phyloP scores from a whole-genome alignment of 306 rosid genomes.

The Mucuna pruriens region DNA sequence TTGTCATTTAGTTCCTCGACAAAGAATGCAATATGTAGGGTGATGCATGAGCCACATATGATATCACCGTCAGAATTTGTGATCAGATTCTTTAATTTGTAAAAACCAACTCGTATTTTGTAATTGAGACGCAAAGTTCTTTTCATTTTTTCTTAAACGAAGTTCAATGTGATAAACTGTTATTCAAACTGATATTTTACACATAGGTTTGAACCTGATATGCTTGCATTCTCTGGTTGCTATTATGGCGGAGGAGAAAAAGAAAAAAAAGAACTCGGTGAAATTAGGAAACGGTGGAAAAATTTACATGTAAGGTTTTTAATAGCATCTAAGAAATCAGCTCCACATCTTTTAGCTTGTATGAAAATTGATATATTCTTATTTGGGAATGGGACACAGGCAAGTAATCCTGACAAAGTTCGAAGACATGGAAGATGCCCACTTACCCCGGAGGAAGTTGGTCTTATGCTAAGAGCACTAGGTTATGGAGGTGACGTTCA shows the following conservation, averaged over 20 bases:
- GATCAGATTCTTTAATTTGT: neutral
- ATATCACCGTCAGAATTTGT: neutral
- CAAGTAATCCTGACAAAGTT: conserved; percentile 75
- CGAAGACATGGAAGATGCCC: conserved; percentile 93
- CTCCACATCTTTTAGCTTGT: neutral
- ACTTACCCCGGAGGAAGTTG: conserved; percentile 95
- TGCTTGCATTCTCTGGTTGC: conserved; percentile 98
- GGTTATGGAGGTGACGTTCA: conserved; percentile 75
- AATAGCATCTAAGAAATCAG: conserved; percentile 13
- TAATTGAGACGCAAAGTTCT: neutral
- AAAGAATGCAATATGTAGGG: neutral
- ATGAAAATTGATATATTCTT: conserved; percentile 31
- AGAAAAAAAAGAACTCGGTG: conserved; percentile 76
- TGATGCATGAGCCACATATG: too few relatives aligned
- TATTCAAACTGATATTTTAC: conserved; percentile 30
- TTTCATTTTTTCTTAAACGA: neutral
- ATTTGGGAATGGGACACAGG: conserved; percentile 48
- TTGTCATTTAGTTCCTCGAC: neutral
- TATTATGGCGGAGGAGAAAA: conserved; percentile 96
- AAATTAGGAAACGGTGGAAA: conserved; percentile 84
- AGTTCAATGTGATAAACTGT: conserved; percentile 21
- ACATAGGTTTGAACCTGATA: conserved; percentile 87
- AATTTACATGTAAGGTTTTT: conserved; percentile 69
- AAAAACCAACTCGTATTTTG: neutral
- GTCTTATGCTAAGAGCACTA: conserved; percentile 86